phyloP scores from a whole-genome alignment of 169 alveolate genomes.

The Hammondia hammondi region DNA sequence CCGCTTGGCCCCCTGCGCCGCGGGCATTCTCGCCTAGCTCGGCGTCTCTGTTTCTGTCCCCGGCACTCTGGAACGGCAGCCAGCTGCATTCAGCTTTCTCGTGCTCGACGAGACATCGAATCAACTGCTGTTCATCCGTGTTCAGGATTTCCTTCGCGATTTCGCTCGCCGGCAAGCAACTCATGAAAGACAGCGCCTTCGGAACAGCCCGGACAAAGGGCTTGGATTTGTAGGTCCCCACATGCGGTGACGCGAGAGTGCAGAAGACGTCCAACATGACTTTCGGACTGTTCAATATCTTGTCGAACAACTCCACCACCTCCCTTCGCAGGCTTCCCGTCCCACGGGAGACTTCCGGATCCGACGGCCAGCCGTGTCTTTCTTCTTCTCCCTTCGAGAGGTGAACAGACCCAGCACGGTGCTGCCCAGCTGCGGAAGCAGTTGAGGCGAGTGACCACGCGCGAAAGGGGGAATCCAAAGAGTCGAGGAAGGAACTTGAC shows the following conservation, averaged over 20 bases:
- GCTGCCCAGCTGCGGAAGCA: too few relatives aligned
- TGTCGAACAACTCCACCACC: not conserved
- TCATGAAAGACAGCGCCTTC: not conserved
- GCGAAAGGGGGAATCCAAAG: too few relatives aligned
- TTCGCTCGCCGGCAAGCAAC: not conserved
- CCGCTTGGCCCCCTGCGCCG: not conserved
- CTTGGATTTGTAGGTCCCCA: conserved; percentile 34
- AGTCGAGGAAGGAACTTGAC: too few relatives aligned
- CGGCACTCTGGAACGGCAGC: not conserved
- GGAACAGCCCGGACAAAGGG: not conserved
- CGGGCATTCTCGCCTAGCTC: not conserved
- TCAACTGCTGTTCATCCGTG: not conserved
- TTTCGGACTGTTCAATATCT: not conserved
- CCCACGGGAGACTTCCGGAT: not conserved
- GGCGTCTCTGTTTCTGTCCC: not conserved
- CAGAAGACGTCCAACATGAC: not conserved
- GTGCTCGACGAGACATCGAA: not conserved
- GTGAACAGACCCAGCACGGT: too few relatives aligned
- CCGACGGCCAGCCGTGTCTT: too few relatives aligned
- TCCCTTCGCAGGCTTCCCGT: not conserved
- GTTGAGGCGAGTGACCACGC: too few relatives aligned
- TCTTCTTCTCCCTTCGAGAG: too few relatives aligned
- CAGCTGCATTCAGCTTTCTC: not conserved
- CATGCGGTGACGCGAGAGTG: conserved; percentile 35
- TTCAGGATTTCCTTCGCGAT: conserved; percentile 22